phyloP scores from a whole-genome alignment of 116 monocot species.

The Dioscorea cayenensis region DNA sequence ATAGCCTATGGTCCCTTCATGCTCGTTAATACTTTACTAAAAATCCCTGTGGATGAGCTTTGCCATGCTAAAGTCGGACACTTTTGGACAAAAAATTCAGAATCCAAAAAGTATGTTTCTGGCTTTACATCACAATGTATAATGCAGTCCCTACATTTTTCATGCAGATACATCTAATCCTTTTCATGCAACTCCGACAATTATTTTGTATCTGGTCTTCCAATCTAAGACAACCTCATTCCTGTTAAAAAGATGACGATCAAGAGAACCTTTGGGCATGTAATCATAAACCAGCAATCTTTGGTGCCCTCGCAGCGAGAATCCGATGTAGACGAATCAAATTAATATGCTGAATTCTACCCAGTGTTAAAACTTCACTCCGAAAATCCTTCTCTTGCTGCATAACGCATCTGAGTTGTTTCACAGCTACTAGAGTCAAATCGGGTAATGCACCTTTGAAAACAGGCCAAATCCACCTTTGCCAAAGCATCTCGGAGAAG shows the following conservation, averaged over 20 bases:
- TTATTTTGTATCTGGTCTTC: constrained; percentile 8
- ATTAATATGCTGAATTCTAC: constrained; percentile 27
- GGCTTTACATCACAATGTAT: constrained; percentile 18
- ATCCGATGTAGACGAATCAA: constrained; percentile 24
- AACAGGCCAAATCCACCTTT: constrained; percentile 23
- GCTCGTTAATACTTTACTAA: constrained; percentile 24
- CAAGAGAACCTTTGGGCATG: constrained; percentile 23
- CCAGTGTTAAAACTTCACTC: constrained; percentile 26
- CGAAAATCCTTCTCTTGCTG: constrained; percentile 34
- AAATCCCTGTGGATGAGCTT: constrained; percentile 36
- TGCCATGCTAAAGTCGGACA: constrained; percentile 43
- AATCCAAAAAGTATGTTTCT: constrained; percentile 47
- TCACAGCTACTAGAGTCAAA: constrained; percentile 18
- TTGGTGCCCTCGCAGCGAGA: constrained; percentile 11
- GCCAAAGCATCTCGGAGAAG: constrained; percentile 20
- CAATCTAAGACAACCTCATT: constrained; percentile 2
- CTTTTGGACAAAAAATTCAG: constrained; percentile 23
- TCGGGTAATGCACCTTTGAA: constrained; percentile 24
- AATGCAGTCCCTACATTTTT: constrained; percentile 6
- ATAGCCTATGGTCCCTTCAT: constrained; percentile 51
- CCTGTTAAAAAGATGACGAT: constrained; percentile 9
- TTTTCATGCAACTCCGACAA: not conserved
- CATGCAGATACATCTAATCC: constrained; percentile 3
- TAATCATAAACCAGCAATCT: constrained; percentile 13
- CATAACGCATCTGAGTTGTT: constrained; percentile 8